Evolutionary conservation across 2,329 filamentous ascomycete genomes (phyloP), one percentile per base, ranked within the genome.

Genomic region (Penicillium sp.): DNA sequence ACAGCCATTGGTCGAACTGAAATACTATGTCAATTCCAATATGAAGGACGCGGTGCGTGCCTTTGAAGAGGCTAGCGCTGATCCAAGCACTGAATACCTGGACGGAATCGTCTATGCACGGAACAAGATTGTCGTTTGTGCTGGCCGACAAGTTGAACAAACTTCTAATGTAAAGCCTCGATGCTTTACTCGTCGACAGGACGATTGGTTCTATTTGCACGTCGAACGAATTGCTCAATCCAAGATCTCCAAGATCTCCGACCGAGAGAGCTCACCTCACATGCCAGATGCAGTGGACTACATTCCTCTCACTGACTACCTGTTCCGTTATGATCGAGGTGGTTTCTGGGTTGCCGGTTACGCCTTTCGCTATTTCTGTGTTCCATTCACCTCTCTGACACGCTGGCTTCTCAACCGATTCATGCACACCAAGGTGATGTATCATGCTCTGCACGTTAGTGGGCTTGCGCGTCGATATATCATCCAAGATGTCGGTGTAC

Each of bases 131-230:
- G 79, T 89, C 1, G 73, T 90, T 42, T 87, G 87, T 68, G 78
- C 80, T 0, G 88, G 88, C 0, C 77, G 76, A 10, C 73, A 89
- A 16, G 79, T 79, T 0, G 76, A 88, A 49, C 67, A 74, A 0
- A 58, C 78, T 0, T 78, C 67, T 0, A 72, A 69, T 1, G 57
- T 60, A 3, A 68, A 67, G 43, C 63, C 74, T 1, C 74, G 72
- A 24, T 76, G 69, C 0, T 88, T 90, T 69, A 82, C 81, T n/a
- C 76, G 81, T 11, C 74, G 81, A 0, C 71, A 69, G 4, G 88
- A 92, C 61, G 84, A 86, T 0, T 92, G 88, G 89, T 90, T 89
- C 67, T 91, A 90, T 57, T 74, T 90, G 3, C 87, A 89, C 61
- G 87, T 53, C n/a, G 44, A 53, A 39, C 37, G 40, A 10, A 57